Conservation (phyloP, 495 filamentous ascomycete species). For the Letharia lupina region DNA sequence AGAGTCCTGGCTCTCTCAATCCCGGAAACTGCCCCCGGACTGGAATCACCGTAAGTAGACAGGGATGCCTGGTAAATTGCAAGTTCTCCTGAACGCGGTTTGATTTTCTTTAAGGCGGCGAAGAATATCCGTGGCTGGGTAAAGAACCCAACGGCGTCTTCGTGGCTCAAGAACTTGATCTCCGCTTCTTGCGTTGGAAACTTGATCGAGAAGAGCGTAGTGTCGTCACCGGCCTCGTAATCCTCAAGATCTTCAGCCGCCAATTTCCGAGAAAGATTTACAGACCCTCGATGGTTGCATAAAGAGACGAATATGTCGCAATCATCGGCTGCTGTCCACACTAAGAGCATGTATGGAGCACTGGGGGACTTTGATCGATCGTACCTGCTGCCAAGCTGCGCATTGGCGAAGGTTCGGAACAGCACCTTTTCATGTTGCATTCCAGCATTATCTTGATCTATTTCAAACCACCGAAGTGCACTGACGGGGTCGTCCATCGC, state of each 20-base stretch:
- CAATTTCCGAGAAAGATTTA: slow-evolving; percentile 18
- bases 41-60: slow-evolving; percentile 12
- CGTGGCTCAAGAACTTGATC: slow-evolving; percentile 15
- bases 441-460: slow-evolving; percentile 20
- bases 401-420: slow-evolving; percentile 19
- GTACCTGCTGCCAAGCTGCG: slow-evolving; percentile 16
- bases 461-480: slow-evolving; percentile 18
- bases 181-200: slow-evolving; percentile 19
- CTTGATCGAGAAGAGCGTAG: slow-evolving; percentile 7
- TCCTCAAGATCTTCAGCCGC: slow-evolving; percentile 15
- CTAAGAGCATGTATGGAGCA: slow-evolving; percentile 17
- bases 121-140: slow-evolving; percentile 12
- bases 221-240: background rate
- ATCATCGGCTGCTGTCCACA: slow-evolving; percentile 17
- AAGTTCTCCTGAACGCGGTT: slow-evolving; percentile 17
- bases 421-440: slow-evolving; percentile 9
- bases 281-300: slow-evolving; percentile 20
- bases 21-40: background rate
- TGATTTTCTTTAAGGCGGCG: slow-evolving; percentile 7
- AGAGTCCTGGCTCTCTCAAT: background rate
- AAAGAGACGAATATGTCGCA: slow-evolving; percentile 15
- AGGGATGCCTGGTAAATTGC: slow-evolving; percentile 16
- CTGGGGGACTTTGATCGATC: slow-evolving; percentile 18
- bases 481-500: slow-evolving; percentile 18
- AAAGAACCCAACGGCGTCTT: slow-evolving; percentile 11